Evolutionary conservation across 176 grass and related monocot species (phyloP).

Genomic region (Oryza coarctata): DNA sequence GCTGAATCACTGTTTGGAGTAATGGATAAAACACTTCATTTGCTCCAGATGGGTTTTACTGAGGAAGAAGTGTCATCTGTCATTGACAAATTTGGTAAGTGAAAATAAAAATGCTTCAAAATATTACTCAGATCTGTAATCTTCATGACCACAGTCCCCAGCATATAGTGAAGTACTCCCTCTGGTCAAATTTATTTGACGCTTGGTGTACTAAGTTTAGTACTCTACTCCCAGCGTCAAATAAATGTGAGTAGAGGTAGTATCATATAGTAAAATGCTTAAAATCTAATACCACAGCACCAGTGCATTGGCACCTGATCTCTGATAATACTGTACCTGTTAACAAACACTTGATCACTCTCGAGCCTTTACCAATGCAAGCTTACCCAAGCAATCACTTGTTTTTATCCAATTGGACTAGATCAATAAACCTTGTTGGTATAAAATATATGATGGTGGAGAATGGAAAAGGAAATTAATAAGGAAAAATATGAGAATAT

Average conservation of each 20-base stretch:
- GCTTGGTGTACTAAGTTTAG: no score
- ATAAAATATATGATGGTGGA: background rate
- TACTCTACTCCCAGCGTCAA: no score
- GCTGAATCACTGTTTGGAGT: constrained; percentile 66
- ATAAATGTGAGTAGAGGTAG: background rate
- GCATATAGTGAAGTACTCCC: background rate
- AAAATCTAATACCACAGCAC: background rate
- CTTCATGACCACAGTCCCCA: background rate
- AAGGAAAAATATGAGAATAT: background rate
- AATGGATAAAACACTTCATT: constrained; percentile 60
- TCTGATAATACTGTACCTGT: background rate
- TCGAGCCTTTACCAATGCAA: background rate
- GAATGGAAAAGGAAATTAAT: background rate
- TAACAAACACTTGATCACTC: background rate
- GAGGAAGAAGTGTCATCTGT: constrained; percentile 89
- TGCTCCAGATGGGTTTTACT: constrained; percentile 82
- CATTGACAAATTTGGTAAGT: constrained; percentile 79
- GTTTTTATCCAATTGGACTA: background rate
- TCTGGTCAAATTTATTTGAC: no score
- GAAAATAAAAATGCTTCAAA: background rate
- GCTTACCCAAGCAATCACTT: background rate
- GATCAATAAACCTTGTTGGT: background rate
- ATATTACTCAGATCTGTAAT: background rate
- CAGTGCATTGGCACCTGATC: background rate
- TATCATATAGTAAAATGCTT: background rate